These are phyloP conservation scores for Ogataea paraovalis DNA, from an alignment of 805 yeast genomes.

Conservation along the genomic window DNA sequence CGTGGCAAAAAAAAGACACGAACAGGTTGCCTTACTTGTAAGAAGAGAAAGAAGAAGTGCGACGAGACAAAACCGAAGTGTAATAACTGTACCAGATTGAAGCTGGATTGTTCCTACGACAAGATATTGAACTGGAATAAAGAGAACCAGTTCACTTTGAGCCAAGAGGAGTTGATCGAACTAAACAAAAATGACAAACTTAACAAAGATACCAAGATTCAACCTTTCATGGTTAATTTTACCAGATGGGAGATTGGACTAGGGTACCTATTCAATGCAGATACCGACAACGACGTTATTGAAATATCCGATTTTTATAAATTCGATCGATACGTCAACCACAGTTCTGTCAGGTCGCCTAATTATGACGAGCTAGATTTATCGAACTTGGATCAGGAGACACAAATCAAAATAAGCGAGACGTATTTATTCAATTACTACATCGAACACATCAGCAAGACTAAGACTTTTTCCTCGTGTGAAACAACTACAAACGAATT, in stretches of 20 bases:
- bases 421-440: conserved; percentile 21
- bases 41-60: conserved; percentile 41
- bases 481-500: conserved; percentile 21
- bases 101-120: conserved; percentile 17
- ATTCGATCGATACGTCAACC: background rate
- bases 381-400: background rate
- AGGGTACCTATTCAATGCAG: conserved; percentile 6
- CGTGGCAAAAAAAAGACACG: conserved; percentile 14
- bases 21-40: conserved; percentile 40
- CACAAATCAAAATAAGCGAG: conserved; percentile 4
- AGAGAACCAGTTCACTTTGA: conserved; percentile 11
- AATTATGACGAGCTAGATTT: background rate
- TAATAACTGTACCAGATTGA: conserved; percentile 16
- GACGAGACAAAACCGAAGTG: conserved; percentile 23
- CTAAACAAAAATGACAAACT: background rate
- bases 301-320: background rate
- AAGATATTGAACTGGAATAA: conserved; percentile 17
- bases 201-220: background rate
- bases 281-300: background rate
- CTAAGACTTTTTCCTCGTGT: conserved; percentile 21
- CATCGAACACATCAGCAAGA: conserved; percentile 16
- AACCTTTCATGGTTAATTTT: conserved; percentile 10
- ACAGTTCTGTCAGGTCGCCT: background rate
- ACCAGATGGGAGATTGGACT: conserved; percentile 12
- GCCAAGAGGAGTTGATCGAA: conserved; percentile 1